A percentile compares a stretch with the other conserved stretches of the same genome.
Conservation (phyloP, 1,284 basidiomycete genomes). For the Athelia sp. region DNA sequence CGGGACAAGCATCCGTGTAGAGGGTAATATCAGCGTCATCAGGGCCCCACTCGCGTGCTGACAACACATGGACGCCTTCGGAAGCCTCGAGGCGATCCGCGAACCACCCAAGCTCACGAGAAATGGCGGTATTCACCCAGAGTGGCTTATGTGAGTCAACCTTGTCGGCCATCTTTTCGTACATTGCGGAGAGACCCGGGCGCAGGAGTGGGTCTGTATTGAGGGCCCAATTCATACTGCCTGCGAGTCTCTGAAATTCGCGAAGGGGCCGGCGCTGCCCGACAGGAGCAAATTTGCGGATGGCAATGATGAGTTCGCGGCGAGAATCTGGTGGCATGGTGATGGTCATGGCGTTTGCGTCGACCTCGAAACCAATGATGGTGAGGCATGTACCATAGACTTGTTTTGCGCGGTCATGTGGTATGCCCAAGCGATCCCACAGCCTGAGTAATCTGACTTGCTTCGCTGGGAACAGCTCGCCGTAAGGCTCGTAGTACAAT, state of each 20-base stretch:
- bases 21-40: conserved; percentile 4
- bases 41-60: background rate
- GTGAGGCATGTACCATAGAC: background rate
- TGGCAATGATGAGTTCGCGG: background rate
- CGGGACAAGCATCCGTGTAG: conserved; percentile 16
- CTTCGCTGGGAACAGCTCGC: background rate
- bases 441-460: background rate
- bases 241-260: background rate
- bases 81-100: conserved; percentile 3
- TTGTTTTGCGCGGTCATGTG: background rate
- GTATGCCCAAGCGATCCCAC: background rate
- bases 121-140: background rate
- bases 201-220: background rate
- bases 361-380: conserved; percentile 1
- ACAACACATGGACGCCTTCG: background rate
- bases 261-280: background rate
- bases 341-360: background rate
- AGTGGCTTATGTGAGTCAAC: background rate
- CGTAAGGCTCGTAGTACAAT: background rate
- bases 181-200: background rate
- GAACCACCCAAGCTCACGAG: conserved; percentile 7
- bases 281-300: background rate
- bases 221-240: background rate
- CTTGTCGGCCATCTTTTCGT: conserved; percentile 5
- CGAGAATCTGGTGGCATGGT: background rate